These are phyloP conservation scores for Cryptosporidium muris DNA, from an alignment of 169 alveolate species.

Conservation along the genomic window DNA sequence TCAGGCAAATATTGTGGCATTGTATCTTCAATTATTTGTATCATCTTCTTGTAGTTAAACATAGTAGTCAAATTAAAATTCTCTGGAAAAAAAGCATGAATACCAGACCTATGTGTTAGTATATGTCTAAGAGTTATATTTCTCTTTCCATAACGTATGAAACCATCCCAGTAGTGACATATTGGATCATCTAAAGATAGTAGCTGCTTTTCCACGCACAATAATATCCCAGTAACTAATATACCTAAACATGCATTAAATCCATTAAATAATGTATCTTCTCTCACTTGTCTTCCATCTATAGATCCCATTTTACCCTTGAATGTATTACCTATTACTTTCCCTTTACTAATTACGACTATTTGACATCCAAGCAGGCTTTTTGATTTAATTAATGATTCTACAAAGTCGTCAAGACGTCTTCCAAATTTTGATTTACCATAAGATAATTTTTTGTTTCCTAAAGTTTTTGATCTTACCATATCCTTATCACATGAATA, in stretches of 20 bases:
- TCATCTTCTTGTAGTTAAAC: slow-evolving; percentile 68
- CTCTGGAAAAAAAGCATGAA: slow-evolving; percentile 74
- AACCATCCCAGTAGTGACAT: slow-evolving; percentile 79
- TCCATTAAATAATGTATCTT: slow-evolving; percentile 31
- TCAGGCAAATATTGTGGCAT: slow-evolving; percentile 19
- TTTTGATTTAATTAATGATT: not conserved
- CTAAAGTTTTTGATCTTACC: not conserved
- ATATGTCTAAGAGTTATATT: slow-evolving; percentile 74
- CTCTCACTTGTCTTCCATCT: slow-evolving; percentile 7
- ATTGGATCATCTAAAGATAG: slow-evolving; percentile 74
- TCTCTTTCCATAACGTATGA: slow-evolving; percentile 76
- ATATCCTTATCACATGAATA: not conserved
- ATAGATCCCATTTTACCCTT: slow-evolving; percentile 76
- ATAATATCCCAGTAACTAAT: slow-evolving; percentile 74
- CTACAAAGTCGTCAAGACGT: slow-evolving; percentile 6
- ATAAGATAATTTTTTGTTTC: not conserved
- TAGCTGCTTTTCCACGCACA: slow-evolving; percentile 73
- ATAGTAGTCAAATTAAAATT: slow-evolving; percentile 71
- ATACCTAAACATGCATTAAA: slow-evolving; percentile 69
- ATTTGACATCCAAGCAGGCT: slow-evolving; percentile 76
- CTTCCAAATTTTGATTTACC: slow-evolving; percentile 12
- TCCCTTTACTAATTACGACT: slow-evolving; percentile 73
- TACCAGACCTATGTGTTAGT: slow-evolving; percentile 73
- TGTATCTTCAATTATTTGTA: slow-evolving; percentile 73
- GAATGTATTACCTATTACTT: slow-evolving; percentile 62